Evolutionary conservation across 192 early-diverging fungal species (phyloP), one percentile per base, ranked within the genome.

Genomic region (Gryganskiella cystojenkinii): DNA sequence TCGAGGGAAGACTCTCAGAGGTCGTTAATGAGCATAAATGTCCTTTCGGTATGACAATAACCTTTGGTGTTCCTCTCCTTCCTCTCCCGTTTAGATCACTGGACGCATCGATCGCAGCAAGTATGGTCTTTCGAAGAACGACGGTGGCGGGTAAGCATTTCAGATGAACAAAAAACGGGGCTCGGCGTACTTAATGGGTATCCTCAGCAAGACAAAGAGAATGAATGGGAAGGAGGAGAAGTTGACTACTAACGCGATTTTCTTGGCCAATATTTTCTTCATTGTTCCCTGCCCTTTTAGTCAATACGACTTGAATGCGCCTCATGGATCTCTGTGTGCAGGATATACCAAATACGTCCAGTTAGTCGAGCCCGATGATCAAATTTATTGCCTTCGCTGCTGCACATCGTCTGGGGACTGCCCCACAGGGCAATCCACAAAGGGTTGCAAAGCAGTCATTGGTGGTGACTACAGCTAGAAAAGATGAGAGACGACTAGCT

Each of bases 121-220:
- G 37, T 81, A 66, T n/a, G 68, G 69, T 9, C 43, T 84, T 19
- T 52, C 55, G 9, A 17, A 42, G 11, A 58, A 35, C 35, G 81
- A 81, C 30, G 79, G 74, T 15, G 85, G 85, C 19, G 85, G 85
- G 52, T 83, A 84, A n/a, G n/a, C n/a, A n/a, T n/a, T n/a, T n/a
- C n/a, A n/a, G n/a, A n/a, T n/a, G n/a, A n/a, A n/a, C n/a, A n/a
- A n/a, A n/a, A n/a, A n/a, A n/a, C n/a, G n/a, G n/a, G n/a, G n/a
- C n/a, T n/a, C n/a, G n/a, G n/a, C n/a, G n/a, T n/a, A n/a, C n/a
- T n/a, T n/a, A n/a, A n/a, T n/a, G n/a, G n/a, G n/a, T n/a, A n/a
- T n/a, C n/a, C n/a, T n/a, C n/a, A n/a, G n/a, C n/a, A n/a, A n/a
- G n/a, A n/a, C n/a, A n/a, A n/a, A n/a, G n/a, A n/a, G n/a, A n/a